Conservation (phyloP, 805 yeast genomes). For the Cyberlindnera euphorbiiphila region DNA sequence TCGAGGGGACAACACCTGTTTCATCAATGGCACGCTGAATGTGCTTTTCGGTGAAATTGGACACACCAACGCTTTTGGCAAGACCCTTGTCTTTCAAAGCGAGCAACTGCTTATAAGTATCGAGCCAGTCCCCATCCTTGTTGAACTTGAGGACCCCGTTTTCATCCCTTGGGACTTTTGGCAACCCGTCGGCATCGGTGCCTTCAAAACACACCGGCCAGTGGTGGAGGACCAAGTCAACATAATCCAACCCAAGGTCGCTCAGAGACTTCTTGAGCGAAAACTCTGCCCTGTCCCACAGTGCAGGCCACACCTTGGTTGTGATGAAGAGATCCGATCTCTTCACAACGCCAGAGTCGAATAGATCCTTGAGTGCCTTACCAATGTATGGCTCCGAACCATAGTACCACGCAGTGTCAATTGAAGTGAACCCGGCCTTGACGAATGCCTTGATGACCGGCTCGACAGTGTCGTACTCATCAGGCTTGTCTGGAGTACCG, state of each 20-base stretch:
- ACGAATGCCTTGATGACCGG: slow-evolving; percentile 39
- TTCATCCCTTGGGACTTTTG: slow-evolving; percentile 32
- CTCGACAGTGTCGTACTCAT: slow-evolving; percentile 42
- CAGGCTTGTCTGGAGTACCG: slow-evolving; percentile 58
- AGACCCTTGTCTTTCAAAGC: slow-evolving; percentile 45
- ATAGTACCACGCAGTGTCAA: slow-evolving; percentile 72
- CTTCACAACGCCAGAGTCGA: slow-evolving; percentile 36
- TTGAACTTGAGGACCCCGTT: slow-evolving; percentile 34
- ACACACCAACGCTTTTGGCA: slow-evolving; percentile 54
- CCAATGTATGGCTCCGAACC: slow-evolving; percentile 60
- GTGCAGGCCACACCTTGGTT: slow-evolving; percentile 66
- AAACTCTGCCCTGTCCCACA: slow-evolving; percentile 45
- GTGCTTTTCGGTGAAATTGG: slow-evolving; percentile 43
- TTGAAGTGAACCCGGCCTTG: slow-evolving; percentile 61
- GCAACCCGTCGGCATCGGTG: slow-evolving; percentile 55
- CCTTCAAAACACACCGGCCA: slow-evolving; percentile 74
- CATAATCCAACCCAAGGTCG: slow-evolving; percentile 65
- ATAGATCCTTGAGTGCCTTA: slow-evolving; percentile 43
- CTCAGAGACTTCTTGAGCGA: slow-evolving; percentile 56
- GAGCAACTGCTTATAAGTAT: slow-evolving; percentile 59
- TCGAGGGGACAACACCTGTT: slow-evolving; percentile 47
- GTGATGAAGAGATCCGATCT: slow-evolving; percentile 66
- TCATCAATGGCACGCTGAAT: slow-evolving; percentile 39
- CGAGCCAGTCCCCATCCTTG: slow-evolving; percentile 38
- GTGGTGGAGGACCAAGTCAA: slow-evolving; percentile 73